Percentiles rank a stretch among this genome's conserved stretches.
Evolutionary conservation across 192 early-diverging fungal species (phyloP).

Genomic region (Umbelopsis sp.): DNA sequence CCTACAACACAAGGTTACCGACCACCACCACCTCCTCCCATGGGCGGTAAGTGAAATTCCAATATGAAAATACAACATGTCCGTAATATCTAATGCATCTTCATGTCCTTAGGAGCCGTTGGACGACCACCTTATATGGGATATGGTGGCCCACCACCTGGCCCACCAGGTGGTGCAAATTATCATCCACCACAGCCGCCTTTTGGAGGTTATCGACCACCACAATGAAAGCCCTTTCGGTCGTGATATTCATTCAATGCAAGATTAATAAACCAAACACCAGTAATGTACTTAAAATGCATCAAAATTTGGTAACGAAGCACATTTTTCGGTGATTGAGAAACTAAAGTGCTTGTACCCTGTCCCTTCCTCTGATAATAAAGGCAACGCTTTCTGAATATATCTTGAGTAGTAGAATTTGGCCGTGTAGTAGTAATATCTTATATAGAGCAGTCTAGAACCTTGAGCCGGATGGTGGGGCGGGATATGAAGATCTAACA

Average conservation of each 20-base stretch:
- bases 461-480: no score
- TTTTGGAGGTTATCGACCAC: conserved; percentile 15
- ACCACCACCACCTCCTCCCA: conserved; percentile 30
- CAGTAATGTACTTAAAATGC: no score
- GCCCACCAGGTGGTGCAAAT: conserved; percentile 1
- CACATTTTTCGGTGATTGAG: no score
- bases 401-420: no score
- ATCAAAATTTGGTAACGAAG: no score
- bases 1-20: conserved; percentile 2
- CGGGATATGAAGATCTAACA: no score
- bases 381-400: no score
- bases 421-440: no score
- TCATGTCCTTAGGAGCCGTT: not conserved
- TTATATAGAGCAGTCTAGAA: no score
- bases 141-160: conserved; percentile 1
- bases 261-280: not conserved
- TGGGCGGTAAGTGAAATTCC: conserved; percentile 4
- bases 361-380: no score
- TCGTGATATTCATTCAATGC: not conserved
- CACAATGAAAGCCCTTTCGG: not conserved
- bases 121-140: conserved; percentile 13
- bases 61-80: not conserved
- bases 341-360: no score
- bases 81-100: not conserved
- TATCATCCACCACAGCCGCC: conserved; percentile 2